Conservation (phyloP, 768 basidiomycete species). For the Boletus sensibilis region DNA sequence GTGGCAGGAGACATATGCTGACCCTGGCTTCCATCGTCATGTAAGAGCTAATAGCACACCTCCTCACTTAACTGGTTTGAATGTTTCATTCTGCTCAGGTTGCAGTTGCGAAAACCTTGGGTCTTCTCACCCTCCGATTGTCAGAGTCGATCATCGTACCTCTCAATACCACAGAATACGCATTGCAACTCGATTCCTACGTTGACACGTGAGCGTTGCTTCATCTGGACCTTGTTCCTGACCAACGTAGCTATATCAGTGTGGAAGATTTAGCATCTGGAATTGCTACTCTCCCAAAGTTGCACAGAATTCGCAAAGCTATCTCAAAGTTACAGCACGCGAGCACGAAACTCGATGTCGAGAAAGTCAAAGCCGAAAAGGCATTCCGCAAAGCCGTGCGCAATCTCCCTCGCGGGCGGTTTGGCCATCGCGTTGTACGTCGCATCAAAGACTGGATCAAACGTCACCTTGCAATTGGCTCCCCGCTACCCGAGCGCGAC, state of each 20-base stretch:
- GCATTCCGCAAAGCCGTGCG: constrained; percentile 48
- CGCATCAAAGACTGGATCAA: constrained; percentile 30
- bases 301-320: constrained; percentile 45
- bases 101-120: constrained; percentile 64
- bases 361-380: constrained; percentile 55
- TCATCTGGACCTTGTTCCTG: constrained; percentile 25
- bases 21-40: constrained; percentile 73
- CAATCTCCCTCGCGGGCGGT: constrained; percentile 12
- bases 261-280: constrained; percentile 47
- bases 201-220: constrained; percentile 50
- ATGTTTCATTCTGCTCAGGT: constrained; percentile 37
- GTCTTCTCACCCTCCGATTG: constrained; percentile 57
- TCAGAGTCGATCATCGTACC: constrained; percentile 63
- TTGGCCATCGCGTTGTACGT: not conserved
- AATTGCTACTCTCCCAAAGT: constrained; percentile 25
- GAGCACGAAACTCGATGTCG: constrained; percentile 55
- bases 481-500: not conserved
- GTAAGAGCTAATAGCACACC: constrained; percentile 36
- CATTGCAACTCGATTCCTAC: constrained; percentile 59
- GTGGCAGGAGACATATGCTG: constrained; percentile 74
- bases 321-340: constrained; percentile 48
- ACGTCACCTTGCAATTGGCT: constrained; percentile 8
- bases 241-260: constrained; percentile 33
- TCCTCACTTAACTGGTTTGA: not conserved
- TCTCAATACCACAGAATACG: constrained; percentile 74